Conservation (phyloP, 108 stramenopile species). For the Schizochytrium sp. region DNA sequence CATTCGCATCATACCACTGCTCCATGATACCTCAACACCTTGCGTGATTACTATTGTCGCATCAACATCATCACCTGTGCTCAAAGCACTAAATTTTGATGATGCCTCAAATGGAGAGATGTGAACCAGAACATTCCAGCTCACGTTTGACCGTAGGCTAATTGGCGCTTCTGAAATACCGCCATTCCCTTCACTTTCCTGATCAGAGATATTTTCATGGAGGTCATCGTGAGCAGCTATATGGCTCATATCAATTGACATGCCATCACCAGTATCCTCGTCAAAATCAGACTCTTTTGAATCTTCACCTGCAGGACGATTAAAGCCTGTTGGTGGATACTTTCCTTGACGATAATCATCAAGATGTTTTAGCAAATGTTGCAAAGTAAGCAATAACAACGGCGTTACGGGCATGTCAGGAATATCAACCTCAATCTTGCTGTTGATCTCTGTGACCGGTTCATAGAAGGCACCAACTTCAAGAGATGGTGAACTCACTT, state of each 20-base stretch:
- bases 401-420: constrained; percentile 2
- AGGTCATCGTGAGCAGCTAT: background rate
- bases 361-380: background rate
- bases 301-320: too few species aligned
- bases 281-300: background rate
- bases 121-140: constrained; percentile 36
- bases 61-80: constrained; percentile 34
- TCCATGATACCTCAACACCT: constrained; percentile 21
- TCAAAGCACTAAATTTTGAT: background rate
- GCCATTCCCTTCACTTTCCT: background rate
- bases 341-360: background rate
- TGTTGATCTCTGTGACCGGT: background rate
- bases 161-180: background rate
- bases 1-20: constrained; percentile 18
- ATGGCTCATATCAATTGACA: background rate
- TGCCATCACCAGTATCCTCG: background rate
- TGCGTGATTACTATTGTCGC: background rate
- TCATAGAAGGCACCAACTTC: constrained; percentile 22
- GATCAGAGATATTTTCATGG: background rate
- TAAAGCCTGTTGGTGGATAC: too few species aligned
- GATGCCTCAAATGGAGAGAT: background rate
- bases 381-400: background rate
- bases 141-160: background rate
- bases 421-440: background rate
- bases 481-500: background rate